phyloP scores from a whole-genome alignment of 148 eudicot species.

The Tetragonia tetragonoides region DNA sequence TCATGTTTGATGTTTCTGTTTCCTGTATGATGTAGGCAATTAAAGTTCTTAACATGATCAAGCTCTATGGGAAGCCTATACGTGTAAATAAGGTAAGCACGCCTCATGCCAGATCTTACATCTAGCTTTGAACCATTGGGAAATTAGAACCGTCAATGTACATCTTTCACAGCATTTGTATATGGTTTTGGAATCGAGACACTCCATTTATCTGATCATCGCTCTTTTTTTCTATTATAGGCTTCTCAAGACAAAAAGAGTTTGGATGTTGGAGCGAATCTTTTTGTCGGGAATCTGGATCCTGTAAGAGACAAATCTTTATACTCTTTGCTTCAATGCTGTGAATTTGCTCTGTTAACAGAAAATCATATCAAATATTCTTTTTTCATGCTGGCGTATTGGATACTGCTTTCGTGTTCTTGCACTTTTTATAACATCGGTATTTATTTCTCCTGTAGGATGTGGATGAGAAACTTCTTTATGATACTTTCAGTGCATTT shows the following conservation, averaged over 20 bases:
- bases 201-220: background rate
- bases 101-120: background rate
- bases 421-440: background rate
- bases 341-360: background rate
- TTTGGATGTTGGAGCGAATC: slow-evolving; percentile 99
- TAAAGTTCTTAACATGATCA: slow-evolving; percentile 94
- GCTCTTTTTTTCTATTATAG: slow-evolving; percentile 33
- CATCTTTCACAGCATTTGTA: background rate
- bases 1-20: background rate
- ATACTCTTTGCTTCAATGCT: background rate
- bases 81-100: slow-evolving; percentile 76
- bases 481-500: slow-evolving; percentile 99
- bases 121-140: background rate
- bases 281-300: slow-evolving; percentile 92
- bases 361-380: too few relatives aligned
- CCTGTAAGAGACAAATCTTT: slow-evolving; percentile 56
- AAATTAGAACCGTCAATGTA: background rate
- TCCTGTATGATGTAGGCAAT: slow-evolving; percentile 63
- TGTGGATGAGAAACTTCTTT: slow-evolving; percentile 92
- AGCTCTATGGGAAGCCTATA: slow-evolving; percentile 87
- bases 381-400: background rate
- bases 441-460: slow-evolving; percentile 49
- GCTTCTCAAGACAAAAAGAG: slow-evolving; percentile 98
- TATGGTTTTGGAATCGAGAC: background rate
- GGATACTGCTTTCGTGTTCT: background rate